These are phyloP conservation scores for Acanthamoeba quina DNA, from an alignment of 208 protist species.

Conservation along the genomic window DNA sequence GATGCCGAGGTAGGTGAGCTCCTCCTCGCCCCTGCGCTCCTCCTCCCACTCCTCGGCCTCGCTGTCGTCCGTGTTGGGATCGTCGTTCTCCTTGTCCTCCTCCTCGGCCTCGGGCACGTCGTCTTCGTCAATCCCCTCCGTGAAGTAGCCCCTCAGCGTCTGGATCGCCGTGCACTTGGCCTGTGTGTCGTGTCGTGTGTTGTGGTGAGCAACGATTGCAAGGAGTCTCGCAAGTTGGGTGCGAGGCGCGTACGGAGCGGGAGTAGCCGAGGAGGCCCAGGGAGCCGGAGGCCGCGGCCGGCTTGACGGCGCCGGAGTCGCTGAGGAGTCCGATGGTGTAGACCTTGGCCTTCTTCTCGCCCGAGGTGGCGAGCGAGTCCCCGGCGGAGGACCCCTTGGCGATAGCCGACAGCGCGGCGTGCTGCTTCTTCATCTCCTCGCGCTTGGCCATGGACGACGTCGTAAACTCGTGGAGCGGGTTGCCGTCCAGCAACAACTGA, in stretches of 20 bases:
- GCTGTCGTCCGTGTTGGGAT: slow-evolving; percentile 39
- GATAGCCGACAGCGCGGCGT: background rate
- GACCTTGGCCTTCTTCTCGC: slow-evolving; percentile 37
- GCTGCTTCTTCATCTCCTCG: slow-evolving; percentile 18
- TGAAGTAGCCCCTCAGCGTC: slow-evolving; percentile 48
- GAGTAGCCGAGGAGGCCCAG: slow-evolving; percentile 28
- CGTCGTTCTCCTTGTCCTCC: slow-evolving; percentile 44
- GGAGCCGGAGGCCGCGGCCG: background rate
- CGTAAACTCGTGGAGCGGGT: slow-evolving; percentile 46
- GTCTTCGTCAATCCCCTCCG: slow-evolving; percentile 37
- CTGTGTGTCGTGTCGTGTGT: background rate
- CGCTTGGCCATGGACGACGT: slow-evolving; percentile 63
- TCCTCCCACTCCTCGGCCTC: slow-evolving; percentile 63
- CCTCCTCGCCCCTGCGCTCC: slow-evolving; percentile 41
- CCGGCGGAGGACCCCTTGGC: background rate
- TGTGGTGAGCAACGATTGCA: background rate
- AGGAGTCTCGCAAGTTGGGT: background rate
- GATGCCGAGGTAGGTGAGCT: slow-evolving; percentile 37
- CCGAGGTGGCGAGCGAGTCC: background rate
- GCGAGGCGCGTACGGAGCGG: background rate
- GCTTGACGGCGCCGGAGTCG: background rate
- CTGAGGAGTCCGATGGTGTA: slow-evolving; percentile 36
- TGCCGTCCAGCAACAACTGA: slow-evolving; percentile 44
- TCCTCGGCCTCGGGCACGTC: background rate
- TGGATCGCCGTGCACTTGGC: slow-evolving; percentile 59